phyloP scores from a whole-genome alignment of 768 basidiomycete species.

The Phlebiopsis flavidoalba region DNA sequence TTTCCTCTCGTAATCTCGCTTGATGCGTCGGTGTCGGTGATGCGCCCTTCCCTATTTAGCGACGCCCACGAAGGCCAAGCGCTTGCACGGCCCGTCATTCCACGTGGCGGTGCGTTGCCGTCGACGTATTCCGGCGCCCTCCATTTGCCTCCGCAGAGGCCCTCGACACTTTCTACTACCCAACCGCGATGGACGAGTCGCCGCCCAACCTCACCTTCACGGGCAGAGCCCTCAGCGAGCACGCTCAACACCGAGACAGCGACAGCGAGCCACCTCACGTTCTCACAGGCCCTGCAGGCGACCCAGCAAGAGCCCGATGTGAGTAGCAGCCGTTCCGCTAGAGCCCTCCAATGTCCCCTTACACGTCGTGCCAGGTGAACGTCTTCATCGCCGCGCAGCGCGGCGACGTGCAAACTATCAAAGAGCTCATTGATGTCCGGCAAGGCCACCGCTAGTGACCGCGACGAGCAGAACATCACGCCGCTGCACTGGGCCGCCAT shows the following conservation, averaged over 20 bases:
- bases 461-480: slow-evolving; percentile 89
- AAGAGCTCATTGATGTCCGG: slow-evolving; percentile 68
- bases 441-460: slow-evolving; percentile 64
- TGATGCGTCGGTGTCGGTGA: no score
- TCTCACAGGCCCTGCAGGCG: slow-evolving; percentile 35
- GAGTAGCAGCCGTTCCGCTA: slow-evolving; percentile 12
- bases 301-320: slow-evolving; percentile 37
- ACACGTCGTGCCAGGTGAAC: slow-evolving; percentile 35
- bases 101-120: not conserved
- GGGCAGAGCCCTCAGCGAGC: slow-evolving; percentile 46
- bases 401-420: slow-evolving; percentile 68
- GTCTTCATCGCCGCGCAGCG: slow-evolving; percentile 87
- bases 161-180: not conserved
- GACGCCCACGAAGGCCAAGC: not conserved
- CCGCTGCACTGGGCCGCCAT: slow-evolving; percentile 98
- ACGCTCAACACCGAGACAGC: slow-evolving; percentile 34
- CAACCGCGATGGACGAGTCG: slow-evolving; percentile 22
- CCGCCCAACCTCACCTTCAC: slow-evolving; percentile 35
- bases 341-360: not conserved
- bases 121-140: not conserved
- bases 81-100: not conserved
- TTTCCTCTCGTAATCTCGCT: not conserved
- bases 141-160: not conserved
- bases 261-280: slow-evolving; percentile 41
- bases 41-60: not conserved